Base-by-base conservation (phyloP, 169 alveolate species). In the Babesia ovata region DNA sequence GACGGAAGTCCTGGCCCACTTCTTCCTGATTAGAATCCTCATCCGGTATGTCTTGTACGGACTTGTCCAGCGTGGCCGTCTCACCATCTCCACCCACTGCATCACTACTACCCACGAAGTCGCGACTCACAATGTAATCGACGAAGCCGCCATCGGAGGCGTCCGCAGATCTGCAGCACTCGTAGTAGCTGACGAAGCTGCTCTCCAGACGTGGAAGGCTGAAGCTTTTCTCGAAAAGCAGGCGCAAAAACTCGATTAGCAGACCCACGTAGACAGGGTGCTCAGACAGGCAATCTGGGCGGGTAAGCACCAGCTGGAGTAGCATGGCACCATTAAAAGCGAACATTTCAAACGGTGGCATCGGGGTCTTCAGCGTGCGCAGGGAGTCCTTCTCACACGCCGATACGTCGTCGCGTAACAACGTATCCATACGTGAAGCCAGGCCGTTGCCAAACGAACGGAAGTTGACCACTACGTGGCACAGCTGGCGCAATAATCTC, bases 221-320 rank as follows among this genome's bases (percentile, higher is more conserved):
- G 17, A 48, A 8, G 21, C 73, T 72, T 7, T 36, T 61, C n/a
- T 33, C 71, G 21, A 58, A 24, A 6, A 71, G 17, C n/a, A 61
- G 49, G 3, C 54, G 33, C 48, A 71, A 21, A n/a, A 71, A 28
- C 62, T 71, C 72, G 16, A 71, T 42, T 14, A 71, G 26, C 22
- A 71, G 60, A n/a, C 81, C 81, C n/a, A 71, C 63, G 60, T 71
- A 71, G 8, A 59, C 46, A 6, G 81, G 50, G 60, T 71, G 59
- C 49, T 71, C 81, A 6, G 70, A 22, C 10, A 58, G 17, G 53
- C 70, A 60, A 21, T 46, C 60, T 2, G 81, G 81, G 16, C 42
- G 70, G 0, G 81, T 61, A 29, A 71, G 46, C 36, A 26, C 67
- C 3, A 56, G 54, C 29, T 71, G 81, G 24, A 61, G 36, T 36